These are phyloP conservation scores for Cryptococcus sp. DNA, from an alignment of 1,284 basidiomycete species.

Conservation along the genomic window DNA sequence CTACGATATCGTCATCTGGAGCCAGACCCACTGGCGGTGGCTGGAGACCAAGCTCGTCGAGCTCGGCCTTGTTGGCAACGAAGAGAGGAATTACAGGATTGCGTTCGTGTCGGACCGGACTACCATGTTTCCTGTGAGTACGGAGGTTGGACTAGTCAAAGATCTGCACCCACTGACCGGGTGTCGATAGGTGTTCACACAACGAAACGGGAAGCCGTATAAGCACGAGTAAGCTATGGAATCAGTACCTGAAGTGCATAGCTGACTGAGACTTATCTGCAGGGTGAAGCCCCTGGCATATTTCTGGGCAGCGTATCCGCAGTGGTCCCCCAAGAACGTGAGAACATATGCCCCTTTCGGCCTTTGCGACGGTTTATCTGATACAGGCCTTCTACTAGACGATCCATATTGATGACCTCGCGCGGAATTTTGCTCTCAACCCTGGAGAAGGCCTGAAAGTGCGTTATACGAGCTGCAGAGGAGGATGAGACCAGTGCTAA, in stretches of 20 bases:
- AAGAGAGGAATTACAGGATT: conserved; percentile 60
- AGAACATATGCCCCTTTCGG: background rate
- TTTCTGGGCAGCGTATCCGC: conserved; percentile 80
- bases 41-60: conserved; percentile 86
- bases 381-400: conserved; percentile 54
- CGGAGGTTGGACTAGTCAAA: background rate
- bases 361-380: background rate
- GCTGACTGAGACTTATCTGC: conserved; percentile 2
- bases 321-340: conserved; percentile 66
- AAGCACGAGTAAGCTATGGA: conserved; percentile 59
- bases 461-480: conserved; percentile 1
- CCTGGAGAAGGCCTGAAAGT: conserved; percentile 72
- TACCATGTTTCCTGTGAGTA: conserved; percentile 75
- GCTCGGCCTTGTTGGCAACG: conserved; percentile 73
- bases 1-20: conserved; percentile 86
- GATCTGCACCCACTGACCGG: background rate
- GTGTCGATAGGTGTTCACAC: conserved; percentile 56
- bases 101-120: conserved; percentile 72
- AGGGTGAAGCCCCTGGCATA: conserved; percentile 77
- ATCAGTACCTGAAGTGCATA: background rate
- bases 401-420: conserved; percentile 84
- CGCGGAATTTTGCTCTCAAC: conserved; percentile 82
- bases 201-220: conserved; percentile 67
- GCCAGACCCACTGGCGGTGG: conserved; percentile 80
- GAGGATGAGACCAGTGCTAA: background rate